phyloP scores from a whole-genome alignment of 2,329 filamentous ascomycete genomes.

The Aspergillus sp. region DNA sequence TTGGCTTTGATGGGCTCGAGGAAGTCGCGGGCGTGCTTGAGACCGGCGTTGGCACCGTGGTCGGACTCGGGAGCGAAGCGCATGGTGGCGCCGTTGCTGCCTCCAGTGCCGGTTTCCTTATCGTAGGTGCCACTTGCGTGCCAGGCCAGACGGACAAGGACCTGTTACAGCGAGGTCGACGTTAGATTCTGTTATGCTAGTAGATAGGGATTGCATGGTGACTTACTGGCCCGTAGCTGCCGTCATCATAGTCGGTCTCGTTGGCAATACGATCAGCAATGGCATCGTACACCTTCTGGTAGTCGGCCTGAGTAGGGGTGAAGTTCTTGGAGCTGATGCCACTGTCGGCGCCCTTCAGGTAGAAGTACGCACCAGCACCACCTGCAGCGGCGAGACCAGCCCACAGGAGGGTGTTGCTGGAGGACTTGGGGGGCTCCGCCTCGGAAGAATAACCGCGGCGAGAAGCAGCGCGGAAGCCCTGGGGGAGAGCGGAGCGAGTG shows the following conservation, averaged over 20 bases:
- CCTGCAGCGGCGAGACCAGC: slow-evolving; percentile 59
- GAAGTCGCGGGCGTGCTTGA: slow-evolving; percentile 85
- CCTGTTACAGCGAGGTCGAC: slow-evolving; percentile 31
- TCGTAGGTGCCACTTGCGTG: slow-evolving; percentile 93
- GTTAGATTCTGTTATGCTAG: background rate
- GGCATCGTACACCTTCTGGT: slow-evolving; percentile 91
- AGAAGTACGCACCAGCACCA: slow-evolving; percentile 67
- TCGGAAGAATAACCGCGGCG: slow-evolving; percentile 79
- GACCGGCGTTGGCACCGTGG: slow-evolving; percentile 91
- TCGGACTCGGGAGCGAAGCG: slow-evolving; percentile 84
- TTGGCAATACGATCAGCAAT: slow-evolving; percentile 79
- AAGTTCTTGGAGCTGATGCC: slow-evolving; percentile 52
- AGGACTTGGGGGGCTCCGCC: slow-evolving; percentile 52
- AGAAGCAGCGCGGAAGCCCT: slow-evolving; percentile 70
- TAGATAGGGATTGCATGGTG: background rate
- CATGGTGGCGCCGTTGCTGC: slow-evolving; percentile 97
- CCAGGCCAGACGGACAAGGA: slow-evolving; percentile 88
- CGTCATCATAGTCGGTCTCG: slow-evolving; percentile 93
- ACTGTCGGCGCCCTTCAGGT: slow-evolving; percentile 51
- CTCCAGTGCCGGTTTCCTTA: slow-evolving; percentile 81
- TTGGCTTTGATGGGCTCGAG: slow-evolving; percentile 85
- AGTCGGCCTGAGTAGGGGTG: slow-evolving; percentile 78
- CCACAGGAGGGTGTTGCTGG: slow-evolving; percentile 57
- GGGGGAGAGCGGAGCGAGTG: slow-evolving; percentile 56
- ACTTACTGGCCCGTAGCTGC: slow-evolving; percentile 80